Evolutionary conservation across 2,329 filamentous ascomycete genomes (phyloP), one percentile per base, ranked within the genome.

Genomic region (Fusarium lyarnte): DNA sequence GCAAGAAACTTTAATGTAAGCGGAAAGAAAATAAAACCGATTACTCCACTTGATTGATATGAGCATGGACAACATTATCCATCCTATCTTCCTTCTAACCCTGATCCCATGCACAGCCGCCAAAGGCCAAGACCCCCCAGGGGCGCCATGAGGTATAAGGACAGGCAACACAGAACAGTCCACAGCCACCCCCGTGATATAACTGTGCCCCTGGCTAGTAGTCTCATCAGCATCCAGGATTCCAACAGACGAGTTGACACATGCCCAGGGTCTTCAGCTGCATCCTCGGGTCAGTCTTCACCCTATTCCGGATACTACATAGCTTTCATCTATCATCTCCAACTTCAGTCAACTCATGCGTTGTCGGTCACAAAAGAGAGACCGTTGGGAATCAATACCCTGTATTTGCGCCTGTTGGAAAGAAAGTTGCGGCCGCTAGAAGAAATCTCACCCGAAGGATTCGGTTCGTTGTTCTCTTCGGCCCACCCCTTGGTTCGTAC

Each of bases 141-240:
- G n/a, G 61, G 51, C 63, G 59, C 54, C 39, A 59, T 35, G 27
- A 49, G 39, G n/a, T 23, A 66, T 41, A 17, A 57, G 38, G 21
- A 36, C 27, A 52, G 25, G 45, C 25, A 43, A 36, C 31, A 35
- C 23, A 51, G 33, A 49, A 55, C 33, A 33, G 27, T 31, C 65
- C 66, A 69, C 64, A 69, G 64, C 49, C 65, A 69, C 58, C 65
- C 65, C 58, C 51, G 42, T 58, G 36, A 43, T 51, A 63, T 31
- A 46, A 36, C 19, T 19, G 27, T 47, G 42, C 25, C 64, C 58
- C 45, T 64, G 58, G 59, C 41, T 43, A 53, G 19, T 41, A 69
- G 49, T 33, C 35, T 19, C 45, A 23, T 33, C 33, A 57, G 9
- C 52, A 31, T 46, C 35, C 23, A 58, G 59, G 52, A 62, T 58